Evolutionary conservation across 176 grass and related monocot genomes (phyloP), one percentile per base, ranked within the genome.

Genomic region (Carex cristatella): DNA sequence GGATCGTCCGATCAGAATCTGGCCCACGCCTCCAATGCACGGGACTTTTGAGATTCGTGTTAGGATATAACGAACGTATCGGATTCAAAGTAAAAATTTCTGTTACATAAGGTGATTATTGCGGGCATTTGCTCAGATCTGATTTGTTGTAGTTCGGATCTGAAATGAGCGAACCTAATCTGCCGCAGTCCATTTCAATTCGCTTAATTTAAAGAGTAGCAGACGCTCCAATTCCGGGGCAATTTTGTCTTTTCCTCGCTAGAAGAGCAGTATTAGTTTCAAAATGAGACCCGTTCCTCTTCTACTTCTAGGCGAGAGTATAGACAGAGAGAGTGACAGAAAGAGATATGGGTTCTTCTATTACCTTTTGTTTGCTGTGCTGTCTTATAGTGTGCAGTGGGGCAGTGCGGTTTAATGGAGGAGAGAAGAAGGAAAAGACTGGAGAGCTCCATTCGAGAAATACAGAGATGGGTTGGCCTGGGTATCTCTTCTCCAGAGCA

Each of bases 401-500:
- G 82, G 44, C 87, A n/a, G 72, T 35, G 5, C 61, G 85, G 65
- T 82, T 68, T 57, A 83, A 35, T 7, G 87, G 83, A 82, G 69
- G 88, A 81, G 59, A 81, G 83, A 37, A 76, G 88, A 62, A 74
- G 84, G 56, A 38, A 76, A 53, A 42, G 16, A 84, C 68, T 85
- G 77, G 74, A 85, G 65, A 85, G 10, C 23, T 76, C 76, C 30
- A 79, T 69, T 80, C 86, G 37, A 63, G 60, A 19, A 79, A 69
- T 51, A 27, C 53, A 42, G 69, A 69, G 60, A 85, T 35, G 0
- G 79, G 51, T 63, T 94, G 91, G 96, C 96, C 96, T 10, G 96
- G 96, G 51, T 99, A 91, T 89, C 90, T 95, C 84, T 99, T 95
- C 87, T 89, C 88, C 83, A 89, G 96, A 88, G 79, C 89, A 2